phyloP scores from a whole-genome alignment of 257 asterid species.

The Penstemon davidsonii region DNA sequence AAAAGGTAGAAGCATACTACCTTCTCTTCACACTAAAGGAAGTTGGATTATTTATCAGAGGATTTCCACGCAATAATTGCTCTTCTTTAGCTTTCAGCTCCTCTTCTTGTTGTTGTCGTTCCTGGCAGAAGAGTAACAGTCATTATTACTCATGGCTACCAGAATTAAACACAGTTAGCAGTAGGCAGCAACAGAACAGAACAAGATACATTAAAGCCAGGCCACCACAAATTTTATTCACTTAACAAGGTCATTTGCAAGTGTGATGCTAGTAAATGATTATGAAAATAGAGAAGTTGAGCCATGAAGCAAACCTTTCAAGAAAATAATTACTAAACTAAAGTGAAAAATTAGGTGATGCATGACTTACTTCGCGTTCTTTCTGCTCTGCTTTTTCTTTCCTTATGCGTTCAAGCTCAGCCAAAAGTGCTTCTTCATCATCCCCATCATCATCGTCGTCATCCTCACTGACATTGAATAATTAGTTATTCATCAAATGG shows the following conservation, averaged over 20 bases:
- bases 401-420: conserved; percentile 88
- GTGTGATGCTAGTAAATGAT: background rate
- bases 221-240: background rate
- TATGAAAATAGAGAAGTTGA: background rate
- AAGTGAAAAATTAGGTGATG: background rate
- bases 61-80: conserved; percentile 80
- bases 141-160: conserved; percentile 11
- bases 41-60: conserved; percentile 68
- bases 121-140: conserved; percentile 47
- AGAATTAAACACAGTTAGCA: background rate
- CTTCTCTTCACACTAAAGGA: conserved; percentile 85
- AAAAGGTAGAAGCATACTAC: conserved; percentile 26
- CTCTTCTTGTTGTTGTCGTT: conserved; percentile 63
- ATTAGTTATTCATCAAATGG: conserved; percentile 1
- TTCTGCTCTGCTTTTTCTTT: conserved; percentile 90
- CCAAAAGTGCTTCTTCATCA: conserved; percentile 88
- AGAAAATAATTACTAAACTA: background rate
- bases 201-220: background rate
- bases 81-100: conserved; percentile 84
- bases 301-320: background rate
- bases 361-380: conserved; percentile 61
- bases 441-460: conserved; percentile 72
- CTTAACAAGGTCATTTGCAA: background rate
- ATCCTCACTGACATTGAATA: conserved; percentile 36
- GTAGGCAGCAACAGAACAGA: background rate